Evolutionary conservation across 768 basidiomycete genomes (phyloP).

Genomic region (Sporobolomyces phaffii): DNA sequence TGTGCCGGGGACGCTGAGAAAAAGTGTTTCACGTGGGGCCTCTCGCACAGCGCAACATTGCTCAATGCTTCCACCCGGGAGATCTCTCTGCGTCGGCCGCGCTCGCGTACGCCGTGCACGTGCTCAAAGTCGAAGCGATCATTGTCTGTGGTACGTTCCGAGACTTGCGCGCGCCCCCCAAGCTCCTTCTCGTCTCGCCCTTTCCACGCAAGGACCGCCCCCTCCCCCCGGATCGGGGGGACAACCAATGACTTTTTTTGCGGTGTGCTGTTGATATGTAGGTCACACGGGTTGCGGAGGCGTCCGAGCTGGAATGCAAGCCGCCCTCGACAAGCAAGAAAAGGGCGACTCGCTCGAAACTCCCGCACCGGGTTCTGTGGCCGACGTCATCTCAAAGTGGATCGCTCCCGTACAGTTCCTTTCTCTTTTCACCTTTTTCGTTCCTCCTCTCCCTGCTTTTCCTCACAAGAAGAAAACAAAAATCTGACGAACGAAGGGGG

Average conservation of each 20-base stretch:
- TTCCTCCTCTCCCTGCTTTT: no score
- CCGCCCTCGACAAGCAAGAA: constrained; percentile 13
- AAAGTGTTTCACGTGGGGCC: no score
- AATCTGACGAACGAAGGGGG: no score
- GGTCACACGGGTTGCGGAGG: constrained; percentile 40
- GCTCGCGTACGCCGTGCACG: constrained; percentile 41
- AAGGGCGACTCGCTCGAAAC: background rate
- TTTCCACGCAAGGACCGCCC: no score
- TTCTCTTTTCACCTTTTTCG: background rate
- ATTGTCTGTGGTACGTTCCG: constrained; percentile 39
- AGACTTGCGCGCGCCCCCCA: no score
- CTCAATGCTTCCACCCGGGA: constrained; percentile 40
- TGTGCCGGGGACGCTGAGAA: no score
- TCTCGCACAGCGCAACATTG: constrained; percentile 40
- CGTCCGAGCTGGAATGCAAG: constrained; percentile 34
- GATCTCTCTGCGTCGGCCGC: constrained; percentile 40
- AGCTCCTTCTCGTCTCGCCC: no score
- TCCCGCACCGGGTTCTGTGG: constrained; percentile 14
- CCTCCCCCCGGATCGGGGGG: no score
- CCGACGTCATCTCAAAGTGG: constrained; percentile 33
- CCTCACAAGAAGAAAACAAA: no score
- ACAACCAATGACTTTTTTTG: no score
- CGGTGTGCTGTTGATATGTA: no score
- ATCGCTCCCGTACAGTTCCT: constrained; percentile 27
- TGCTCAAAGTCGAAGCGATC: constrained; percentile 41